These are phyloP conservation scores for Epichloe uncinata DNA, from an alignment of 2,329 filamentous ascomycete species.

Conservation along the genomic window DNA sequence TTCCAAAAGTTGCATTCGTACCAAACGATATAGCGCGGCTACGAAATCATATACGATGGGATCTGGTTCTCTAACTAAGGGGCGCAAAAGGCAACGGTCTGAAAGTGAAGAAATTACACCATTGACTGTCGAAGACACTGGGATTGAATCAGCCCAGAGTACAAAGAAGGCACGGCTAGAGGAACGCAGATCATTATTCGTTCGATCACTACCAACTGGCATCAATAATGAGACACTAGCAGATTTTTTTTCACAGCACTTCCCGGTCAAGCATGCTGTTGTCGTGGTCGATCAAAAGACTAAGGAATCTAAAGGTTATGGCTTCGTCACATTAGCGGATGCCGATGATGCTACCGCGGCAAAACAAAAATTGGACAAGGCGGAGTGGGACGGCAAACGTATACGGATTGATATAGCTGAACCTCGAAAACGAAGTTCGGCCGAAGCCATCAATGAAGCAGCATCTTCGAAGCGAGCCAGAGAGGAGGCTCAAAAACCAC, in stretches of 20 bases:
- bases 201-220: slow-evolving; percentile 67
- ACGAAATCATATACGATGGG: not conserved
- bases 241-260: slow-evolving; percentile 79
- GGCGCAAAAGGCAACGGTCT: slow-evolving; percentile 23
- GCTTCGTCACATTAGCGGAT: slow-evolving; percentile 94
- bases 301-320: slow-evolving; percentile 81
- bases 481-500: slow-evolving; percentile 45
- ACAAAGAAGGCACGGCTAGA: slow-evolving; percentile 46
- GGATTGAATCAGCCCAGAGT: slow-evolving; percentile 18
- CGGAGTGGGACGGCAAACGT: slow-evolving; percentile 63
- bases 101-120: slow-evolving; percentile 20
- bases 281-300: slow-evolving; percentile 77
- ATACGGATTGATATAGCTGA: slow-evolving; percentile 83
- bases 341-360: slow-evolving; percentile 78
- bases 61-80: slow-evolving; percentile 8
- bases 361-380: slow-evolving; percentile 66
- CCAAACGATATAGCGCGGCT: not conserved
- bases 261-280: slow-evolving; percentile 90
- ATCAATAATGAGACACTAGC: slow-evolving; percentile 74
- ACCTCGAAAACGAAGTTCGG: slow-evolving; percentile 56
- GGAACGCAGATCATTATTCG: slow-evolving; percentile 65
- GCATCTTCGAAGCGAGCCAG: slow-evolving; percentile 40
- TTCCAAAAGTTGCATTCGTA: not conserved
- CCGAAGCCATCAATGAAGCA: slow-evolving; percentile 27
- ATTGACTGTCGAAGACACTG: slow-evolving; percentile 18